These are phyloP conservation scores for Beauveria varroae DNA, from an alignment of 2,329 filamentous ascomycete genomes.

Conservation along the genomic window DNA sequence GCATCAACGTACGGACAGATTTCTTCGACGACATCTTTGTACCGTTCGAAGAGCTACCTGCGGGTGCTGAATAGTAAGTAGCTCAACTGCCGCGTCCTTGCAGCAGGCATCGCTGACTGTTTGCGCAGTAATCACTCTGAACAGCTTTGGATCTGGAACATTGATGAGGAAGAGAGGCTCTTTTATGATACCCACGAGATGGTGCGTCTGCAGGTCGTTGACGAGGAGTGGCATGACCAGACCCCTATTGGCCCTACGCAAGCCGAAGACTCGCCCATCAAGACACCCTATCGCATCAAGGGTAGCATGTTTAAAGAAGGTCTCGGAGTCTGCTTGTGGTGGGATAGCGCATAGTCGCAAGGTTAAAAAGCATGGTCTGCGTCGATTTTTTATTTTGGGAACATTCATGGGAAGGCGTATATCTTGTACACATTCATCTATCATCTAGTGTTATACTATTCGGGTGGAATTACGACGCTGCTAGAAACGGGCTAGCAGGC, in stretches of 20 bases:
- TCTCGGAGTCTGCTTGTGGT: slow-evolving; percentile 57
- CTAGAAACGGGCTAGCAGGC: slow-evolving; percentile 56
- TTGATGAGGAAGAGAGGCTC: slow-evolving; percentile 58
- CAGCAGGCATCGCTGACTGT: slow-evolving; percentile 11
- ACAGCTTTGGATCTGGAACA: slow-evolving; percentile 77
- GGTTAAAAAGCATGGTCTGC: slow-evolving; percentile 3
- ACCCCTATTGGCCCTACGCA: slow-evolving; percentile 61
- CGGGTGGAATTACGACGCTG: slow-evolving; percentile 15
- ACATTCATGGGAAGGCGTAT: slow-evolving; percentile 13
- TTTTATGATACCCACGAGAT: slow-evolving; percentile 88
- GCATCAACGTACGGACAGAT: slow-evolving; percentile 73
- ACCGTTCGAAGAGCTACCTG: slow-evolving; percentile 63
- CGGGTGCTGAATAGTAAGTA: slow-evolving; percentile 67
- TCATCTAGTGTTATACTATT: slow-evolving; percentile 18
- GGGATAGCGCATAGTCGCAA: slow-evolving; percentile 35
- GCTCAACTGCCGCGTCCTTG: neutral
- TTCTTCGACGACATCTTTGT: slow-evolving; percentile 94
- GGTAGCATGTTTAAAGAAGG: slow-evolving; percentile 58
- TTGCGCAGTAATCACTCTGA: slow-evolving; percentile 60
- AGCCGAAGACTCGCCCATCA: slow-evolving; percentile 51
- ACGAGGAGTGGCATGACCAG: slow-evolving; percentile 88
- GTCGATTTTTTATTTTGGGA: neutral
- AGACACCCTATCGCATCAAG: slow-evolving; percentile 64
- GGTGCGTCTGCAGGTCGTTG: slow-evolving; percentile 77
- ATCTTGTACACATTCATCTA: slow-evolving; percentile 19